These are phyloP conservation scores for Penicillium herquei DNA, from an alignment of 495 filamentous ascomycete species.

Conservation along the genomic window DNA sequence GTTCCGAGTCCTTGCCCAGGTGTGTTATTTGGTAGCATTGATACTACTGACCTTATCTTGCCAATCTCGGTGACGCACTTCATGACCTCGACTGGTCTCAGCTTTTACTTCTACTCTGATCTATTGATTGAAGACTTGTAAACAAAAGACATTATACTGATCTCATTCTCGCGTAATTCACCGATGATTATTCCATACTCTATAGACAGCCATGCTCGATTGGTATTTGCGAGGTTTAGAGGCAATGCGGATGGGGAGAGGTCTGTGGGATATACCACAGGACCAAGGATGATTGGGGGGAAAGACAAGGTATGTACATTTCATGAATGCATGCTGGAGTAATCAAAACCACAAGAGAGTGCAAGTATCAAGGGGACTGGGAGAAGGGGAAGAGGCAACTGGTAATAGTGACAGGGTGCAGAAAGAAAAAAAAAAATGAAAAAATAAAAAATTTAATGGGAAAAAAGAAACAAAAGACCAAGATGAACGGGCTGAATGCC, in stretches of 20 bases:
- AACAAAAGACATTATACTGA: conserved; percentile 23
- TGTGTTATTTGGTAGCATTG: no score
- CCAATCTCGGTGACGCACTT: no score
- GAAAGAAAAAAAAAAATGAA: conserved; percentile 5
- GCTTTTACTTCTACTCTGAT: no score
- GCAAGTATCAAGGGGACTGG: conserved; percentile 13
- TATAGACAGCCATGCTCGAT: conserved; percentile 37
- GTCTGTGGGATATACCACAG: conserved; percentile 16
- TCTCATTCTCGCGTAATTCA: conserved; percentile 31
- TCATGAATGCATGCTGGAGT: conserved; percentile 33
- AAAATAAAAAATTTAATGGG: conserved; percentile 2
- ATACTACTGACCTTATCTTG: no score
- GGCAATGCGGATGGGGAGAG: conserved; percentile 19
- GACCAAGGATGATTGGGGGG: conserved; percentile 9
- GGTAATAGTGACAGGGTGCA: conserved; percentile 15
- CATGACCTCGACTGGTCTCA: no score
- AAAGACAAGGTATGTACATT: conserved; percentile 38
- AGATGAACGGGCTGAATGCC: conserved; percentile 8
- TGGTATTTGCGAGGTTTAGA: conserved; percentile 31
- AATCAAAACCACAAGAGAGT: conserved; percentile 17
- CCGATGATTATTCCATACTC: conserved; percentile 35
- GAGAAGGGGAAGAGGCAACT: conserved; percentile 9
- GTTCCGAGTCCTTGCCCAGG: no score
- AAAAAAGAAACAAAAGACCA: conserved; percentile 11
- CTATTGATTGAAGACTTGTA: no score